A percentile compares a stretch with the other conserved stretches of the same genome.
Evolutionary conservation across 2,329 filamentous ascomycete genomes (phyloP).

Genomic region (Cercospora beticola): DNA sequence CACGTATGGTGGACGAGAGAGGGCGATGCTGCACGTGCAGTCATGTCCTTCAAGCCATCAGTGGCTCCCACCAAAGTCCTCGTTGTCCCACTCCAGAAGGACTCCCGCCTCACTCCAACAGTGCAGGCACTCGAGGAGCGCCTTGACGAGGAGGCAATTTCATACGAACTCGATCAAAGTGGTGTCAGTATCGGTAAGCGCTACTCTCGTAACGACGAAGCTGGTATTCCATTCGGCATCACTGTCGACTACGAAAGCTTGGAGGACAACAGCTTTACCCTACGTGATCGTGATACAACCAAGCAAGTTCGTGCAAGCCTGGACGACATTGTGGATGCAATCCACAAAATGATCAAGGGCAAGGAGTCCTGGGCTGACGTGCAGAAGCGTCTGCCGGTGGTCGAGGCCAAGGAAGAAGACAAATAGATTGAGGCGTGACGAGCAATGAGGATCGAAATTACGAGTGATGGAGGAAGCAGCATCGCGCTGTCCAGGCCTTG

Average conservation of each 20-base stretch:
- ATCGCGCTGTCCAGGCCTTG: neutral
- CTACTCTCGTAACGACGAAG: constrained; percentile 91
- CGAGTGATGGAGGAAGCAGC: neutral
- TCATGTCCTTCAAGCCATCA: constrained; percentile 71
- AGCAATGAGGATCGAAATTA: neutral
- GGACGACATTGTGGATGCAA: constrained; percentile 74
- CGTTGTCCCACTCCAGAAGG: constrained; percentile 81
- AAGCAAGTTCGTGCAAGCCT: constrained; percentile 84
- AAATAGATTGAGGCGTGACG: constrained; percentile 32
- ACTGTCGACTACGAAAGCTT: constrained; percentile 95
- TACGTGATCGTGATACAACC: constrained; percentile 87
- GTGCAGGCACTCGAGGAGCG: constrained; percentile 70
- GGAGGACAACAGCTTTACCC: constrained; percentile 80
- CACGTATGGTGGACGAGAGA: constrained; percentile 93
- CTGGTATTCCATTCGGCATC: constrained; percentile 90
- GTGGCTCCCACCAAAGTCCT: constrained; percentile 95
- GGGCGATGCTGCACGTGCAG: constrained; percentile 77
- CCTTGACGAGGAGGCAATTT: constrained; percentile 73
- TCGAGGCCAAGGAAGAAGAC: constrained; percentile 69
- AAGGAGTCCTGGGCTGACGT: constrained; percentile 70
- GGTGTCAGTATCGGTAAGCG: constrained; percentile 92
- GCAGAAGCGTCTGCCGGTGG: constrained; percentile 74
- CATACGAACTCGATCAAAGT: constrained; percentile 85
- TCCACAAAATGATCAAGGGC: constrained; percentile 63
- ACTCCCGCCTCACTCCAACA: constrained; percentile 77